Conservation (phyloP, 1,139 yeast species). For the Suhomyces yuchorum region DNA sequence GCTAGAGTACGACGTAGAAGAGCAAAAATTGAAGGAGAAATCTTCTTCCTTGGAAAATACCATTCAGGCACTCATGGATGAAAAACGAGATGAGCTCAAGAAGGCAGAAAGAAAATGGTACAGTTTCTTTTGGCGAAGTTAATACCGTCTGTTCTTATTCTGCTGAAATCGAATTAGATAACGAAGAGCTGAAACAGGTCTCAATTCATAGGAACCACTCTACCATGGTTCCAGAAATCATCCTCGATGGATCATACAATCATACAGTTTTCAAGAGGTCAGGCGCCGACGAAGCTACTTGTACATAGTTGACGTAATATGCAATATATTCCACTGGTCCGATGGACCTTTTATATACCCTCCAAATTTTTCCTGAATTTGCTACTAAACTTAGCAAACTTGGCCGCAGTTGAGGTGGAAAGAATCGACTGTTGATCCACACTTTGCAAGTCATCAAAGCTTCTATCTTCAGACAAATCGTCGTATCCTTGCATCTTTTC, state of each 20-base stretch:
- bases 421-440: constrained; percentile 28
- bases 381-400: constrained; percentile 46
- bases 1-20: constrained; percentile 36
- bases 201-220: too few species aligned
- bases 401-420: constrained; percentile 37
- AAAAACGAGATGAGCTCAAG: constrained; percentile 26
- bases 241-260: background rate
- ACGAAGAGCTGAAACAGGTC: too few species aligned
- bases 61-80: constrained; percentile 36
- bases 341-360: background rate
- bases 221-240: too few species aligned
- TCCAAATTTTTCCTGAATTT: constrained; percentile 29
- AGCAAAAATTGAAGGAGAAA: constrained; percentile 25
- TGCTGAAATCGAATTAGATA: too few species aligned
- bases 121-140: constrained; percentile 23
- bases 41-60: constrained; percentile 32
- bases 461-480: constrained; percentile 8
- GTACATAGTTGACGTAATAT: background rate
- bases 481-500: constrained; percentile 35
- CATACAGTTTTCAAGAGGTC: background rate
- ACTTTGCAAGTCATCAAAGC: constrained; percentile 23
- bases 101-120: constrained; percentile 25
- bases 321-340: background rate
- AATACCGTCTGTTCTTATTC: too few species aligned
- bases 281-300: background rate